A percentile compares a stretch with the other conserved stretches of the same genome.
Evolutionary conservation across 805 yeast species (phyloP).

Genomic region (Candida ortonii): DNA sequence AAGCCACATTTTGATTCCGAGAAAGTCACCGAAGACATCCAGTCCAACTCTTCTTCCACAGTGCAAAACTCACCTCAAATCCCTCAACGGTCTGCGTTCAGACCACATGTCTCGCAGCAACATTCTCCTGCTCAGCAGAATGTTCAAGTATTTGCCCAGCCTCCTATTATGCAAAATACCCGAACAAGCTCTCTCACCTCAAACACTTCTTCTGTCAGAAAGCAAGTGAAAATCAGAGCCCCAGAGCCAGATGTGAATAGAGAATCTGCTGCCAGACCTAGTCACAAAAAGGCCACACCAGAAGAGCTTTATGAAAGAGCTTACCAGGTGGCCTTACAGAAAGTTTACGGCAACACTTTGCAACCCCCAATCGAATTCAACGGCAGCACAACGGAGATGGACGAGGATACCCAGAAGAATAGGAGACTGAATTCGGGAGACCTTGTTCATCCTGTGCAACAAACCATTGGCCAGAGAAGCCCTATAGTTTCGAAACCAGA

Average conservation of each 20-base stretch:
- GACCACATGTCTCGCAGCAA: conserved; percentile 9
- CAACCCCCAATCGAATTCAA: conserved; percentile 3
- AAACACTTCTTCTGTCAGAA: conserved; percentile 19
- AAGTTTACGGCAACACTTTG: conserved; percentile 45
- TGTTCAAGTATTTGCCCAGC: conserved; percentile 3
- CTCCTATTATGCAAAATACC: conserved; percentile 2
- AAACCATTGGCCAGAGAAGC: conserved; percentile 1
- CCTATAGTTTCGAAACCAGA: conserved; percentile 1
- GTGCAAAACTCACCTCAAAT: conserved; percentile 17
- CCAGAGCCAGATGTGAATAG: conserved; percentile 9
- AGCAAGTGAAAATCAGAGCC: conserved; percentile 24
- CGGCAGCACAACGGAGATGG: conserved; percentile 16
- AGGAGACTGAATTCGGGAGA: conserved; percentile 24
- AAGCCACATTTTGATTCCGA: conserved; percentile 13
- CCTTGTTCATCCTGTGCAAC: conserved; percentile 1
- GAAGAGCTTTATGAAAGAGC: conserved; percentile 57
- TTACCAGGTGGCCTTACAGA: conserved; percentile 51
- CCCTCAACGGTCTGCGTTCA: conserved; percentile 14
- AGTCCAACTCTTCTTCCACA: conserved; percentile 15
- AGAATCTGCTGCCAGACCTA: conserved; percentile 2
- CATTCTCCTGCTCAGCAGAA: conserved; percentile 1
- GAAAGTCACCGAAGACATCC: conserved; percentile 26
- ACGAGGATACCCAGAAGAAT: conserved; percentile 27
- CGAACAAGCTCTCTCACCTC: conserved; percentile 23
- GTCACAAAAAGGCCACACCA: conserved; percentile 36